Evolutionary conservation across 2,329 filamentous ascomycete genomes (phyloP), one percentile per base, ranked within the genome.

Genomic region (Laburnicola sp.): DNA sequence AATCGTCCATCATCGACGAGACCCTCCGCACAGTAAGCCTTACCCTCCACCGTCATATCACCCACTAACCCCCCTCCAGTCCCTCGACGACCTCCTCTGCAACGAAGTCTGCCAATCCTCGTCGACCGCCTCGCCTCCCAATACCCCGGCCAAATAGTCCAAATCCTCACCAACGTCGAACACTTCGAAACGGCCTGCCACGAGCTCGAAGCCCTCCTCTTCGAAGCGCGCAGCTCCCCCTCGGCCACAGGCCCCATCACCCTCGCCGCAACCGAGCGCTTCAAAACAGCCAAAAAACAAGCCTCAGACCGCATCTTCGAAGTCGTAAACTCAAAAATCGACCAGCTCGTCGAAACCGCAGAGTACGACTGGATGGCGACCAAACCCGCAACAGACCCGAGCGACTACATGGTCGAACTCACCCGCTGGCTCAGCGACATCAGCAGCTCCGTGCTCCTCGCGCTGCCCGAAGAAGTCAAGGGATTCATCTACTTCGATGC

Each of bases 241-340:
- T 90, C 88, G 1, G 87, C 88, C 2, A 89, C 90, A 2, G 91
- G 89, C 0, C 88, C 91, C 0, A 83, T 97, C 48, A 84, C 86
- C 3, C 80, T 97, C 4, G 82, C 82, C 25, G 94, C 95, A 0
- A 97, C 94, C 0, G 87, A 91, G 59, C 84, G 90, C 53, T 99
- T 99, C 72, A 82, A 86, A 35, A 86, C 82, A 64, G 92, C 96
- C 69, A 97, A 97, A 75, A 97, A 97, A 76, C 91, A 88, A 1
- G 94, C 94, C 0, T 93, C 97, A 69, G 96, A 97, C 75, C 88
- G 95, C 30, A 97, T 99, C 51, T 99, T 99, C 68, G 95, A 99
- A 74, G 82, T 99, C 0, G 94, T 99, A 57, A 97, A 99, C 75
- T 95, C 89, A 50, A 99, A 99, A 77, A 97, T 99, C 63, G 93